Percentiles rank a stretch among this genome's conserved stretches.
Evolutionary conservation across 106 monocot species (phyloP).

Genomic region (Hemerocallis citrina): DNA sequence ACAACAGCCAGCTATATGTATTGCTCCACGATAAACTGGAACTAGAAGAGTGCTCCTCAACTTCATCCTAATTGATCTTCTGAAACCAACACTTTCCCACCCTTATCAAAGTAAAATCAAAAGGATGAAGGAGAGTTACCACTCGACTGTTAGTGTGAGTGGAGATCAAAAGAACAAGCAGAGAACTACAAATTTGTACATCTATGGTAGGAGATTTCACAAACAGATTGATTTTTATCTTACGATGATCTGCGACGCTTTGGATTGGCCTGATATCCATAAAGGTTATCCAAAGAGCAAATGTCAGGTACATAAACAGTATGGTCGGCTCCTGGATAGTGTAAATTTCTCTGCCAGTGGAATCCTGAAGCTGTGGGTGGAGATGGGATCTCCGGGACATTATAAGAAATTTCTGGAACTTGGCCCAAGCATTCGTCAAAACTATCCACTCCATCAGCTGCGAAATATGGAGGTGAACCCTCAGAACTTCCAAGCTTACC

Average conservation of each 20-base stretch:
- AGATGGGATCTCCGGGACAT: conserved; percentile 66
- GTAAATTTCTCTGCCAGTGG: conserved; percentile 44
- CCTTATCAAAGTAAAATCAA: not conserved
- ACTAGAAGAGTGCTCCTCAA: too few relatives aligned
- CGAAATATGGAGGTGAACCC: conserved; percentile 32
- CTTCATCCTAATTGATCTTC: too few relatives aligned
- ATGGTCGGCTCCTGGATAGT: conserved; percentile 18
- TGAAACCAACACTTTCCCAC: too few relatives aligned
- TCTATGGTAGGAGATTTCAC: not conserved
- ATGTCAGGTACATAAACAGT: conserved; percentile 63
- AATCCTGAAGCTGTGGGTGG: conserved; percentile 82
- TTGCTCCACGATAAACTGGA: too few relatives aligned
- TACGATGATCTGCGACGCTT: conserved; percentile 2
- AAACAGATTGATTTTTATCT: not conserved
- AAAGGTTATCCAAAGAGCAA: not conserved
- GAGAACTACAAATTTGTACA: conserved; percentile 5
- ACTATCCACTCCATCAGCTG: conserved; percentile 34
- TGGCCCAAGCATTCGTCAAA: conserved; percentile 37
- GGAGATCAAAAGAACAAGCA: conserved; percentile 1
- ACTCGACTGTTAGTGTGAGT: not conserved
- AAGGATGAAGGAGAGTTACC: not conserved
- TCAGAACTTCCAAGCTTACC: conserved; percentile 52
- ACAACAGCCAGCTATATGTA: not conserved
- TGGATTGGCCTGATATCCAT: conserved; percentile 4
- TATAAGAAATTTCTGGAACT: conserved; percentile 71